Base-by-base conservation (phyloP, 768 basidiomycete genomes). In the Cystofilobasidium ferigula region DNA sequence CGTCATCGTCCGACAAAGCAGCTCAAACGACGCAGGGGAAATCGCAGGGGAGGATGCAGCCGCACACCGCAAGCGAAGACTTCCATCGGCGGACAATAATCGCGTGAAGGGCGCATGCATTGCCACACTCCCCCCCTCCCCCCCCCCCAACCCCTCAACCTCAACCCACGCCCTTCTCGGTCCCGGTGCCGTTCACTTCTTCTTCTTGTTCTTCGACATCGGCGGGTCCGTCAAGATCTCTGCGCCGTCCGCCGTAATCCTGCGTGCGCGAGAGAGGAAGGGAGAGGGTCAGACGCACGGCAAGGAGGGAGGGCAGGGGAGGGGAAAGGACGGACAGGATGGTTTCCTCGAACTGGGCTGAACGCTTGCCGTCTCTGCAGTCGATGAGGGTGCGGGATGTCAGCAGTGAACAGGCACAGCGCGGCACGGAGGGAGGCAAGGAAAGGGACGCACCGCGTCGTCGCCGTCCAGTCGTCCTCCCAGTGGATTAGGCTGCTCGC, bases 341-440 rank as follows among this genome's bases (percentile, higher is more conserved):
- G 0, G 94, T 97, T 73, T 99, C 95, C 75, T 99, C 95, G 73
- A 97, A 99, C 73, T 99, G 95, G 1, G 95, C 95, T 68, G 89
- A 92, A 63, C 82, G 80, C 75, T 87, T 87, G 28, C 92, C 94
- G 76, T 97, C 94, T 16, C n/a, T n/a, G n/a, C n/a, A 82, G 34
- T 57, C 24, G 3, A 57, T 8, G 34, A 20, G 30, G 12, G 8
- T 28, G 30, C 6, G 26, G 34, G 48, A 51, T 28, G n/a, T n/a
- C 20, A 61, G 40, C 20, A 36, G 22, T 28, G 7, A 36, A 35
- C 32, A 58, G 20, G 32, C 32, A 40, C 9, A 34, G 38, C 24
- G 24, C 34, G 22, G n/a, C 18, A 13, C n/a, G 24, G 38, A 58
- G 32, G 38, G 6, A 24, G 38, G 57, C 8, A 58, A 7, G 48